A percentile compares a stretch with the other conserved stretches of the same genome.
phyloP scores from a whole-genome alignment of 2,329 filamentous ascomycete species.

The Alternaria ventricosa region DNA sequence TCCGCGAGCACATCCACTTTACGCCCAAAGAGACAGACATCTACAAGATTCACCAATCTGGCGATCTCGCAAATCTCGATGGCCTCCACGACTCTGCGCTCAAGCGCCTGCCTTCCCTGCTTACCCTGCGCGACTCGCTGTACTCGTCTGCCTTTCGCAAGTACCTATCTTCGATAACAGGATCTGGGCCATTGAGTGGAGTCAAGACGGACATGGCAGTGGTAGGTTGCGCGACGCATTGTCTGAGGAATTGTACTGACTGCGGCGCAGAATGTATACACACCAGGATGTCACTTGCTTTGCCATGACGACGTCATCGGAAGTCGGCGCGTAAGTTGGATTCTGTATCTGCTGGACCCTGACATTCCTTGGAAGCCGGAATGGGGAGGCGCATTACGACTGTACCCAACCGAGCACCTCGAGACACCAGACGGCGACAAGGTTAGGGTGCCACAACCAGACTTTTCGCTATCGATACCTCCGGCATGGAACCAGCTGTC shows the following conservation, averaged over 20 bases:
- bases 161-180: slow-evolving; percentile 86
- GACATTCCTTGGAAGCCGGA: slow-evolving; percentile 87
- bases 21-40: slow-evolving; percentile 99
- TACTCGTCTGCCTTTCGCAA: slow-evolving; percentile 90
- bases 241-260: slow-evolving; percentile 17
- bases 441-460: slow-evolving; percentile 80
- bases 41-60: slow-evolving; percentile 99
- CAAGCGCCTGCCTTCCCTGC: slow-evolving; percentile 84
- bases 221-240: slow-evolving; percentile 33
- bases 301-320: slow-evolving; percentile 99
- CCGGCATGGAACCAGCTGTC: slow-evolving; percentile 97
- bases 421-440: slow-evolving; percentile 73
- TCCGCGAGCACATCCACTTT: slow-evolving; percentile 89
- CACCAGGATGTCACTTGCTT: slow-evolving; percentile 90
- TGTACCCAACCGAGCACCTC: slow-evolving; percentile 75
- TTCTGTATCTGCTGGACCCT: slow-evolving; percentile 92
- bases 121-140: slow-evolving; percentile 88
- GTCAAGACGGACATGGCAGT: slow-evolving; percentile 99
- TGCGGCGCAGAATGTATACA: slow-evolving; percentile 77
- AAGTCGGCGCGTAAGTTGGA: slow-evolving; percentile 94
- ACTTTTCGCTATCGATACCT: slow-evolving; percentile 82
- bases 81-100: slow-evolving; percentile 88
- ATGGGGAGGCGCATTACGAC: slow-evolving; percentile 89
- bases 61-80: slow-evolving; percentile 94
- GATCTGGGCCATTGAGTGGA: slow-evolving; percentile 85